Evolutionary conservation across 169 alveolate species (phyloP), one percentile per base, ranked within the genome.

Genomic region (Plasmodium chabaudi): DNA sequence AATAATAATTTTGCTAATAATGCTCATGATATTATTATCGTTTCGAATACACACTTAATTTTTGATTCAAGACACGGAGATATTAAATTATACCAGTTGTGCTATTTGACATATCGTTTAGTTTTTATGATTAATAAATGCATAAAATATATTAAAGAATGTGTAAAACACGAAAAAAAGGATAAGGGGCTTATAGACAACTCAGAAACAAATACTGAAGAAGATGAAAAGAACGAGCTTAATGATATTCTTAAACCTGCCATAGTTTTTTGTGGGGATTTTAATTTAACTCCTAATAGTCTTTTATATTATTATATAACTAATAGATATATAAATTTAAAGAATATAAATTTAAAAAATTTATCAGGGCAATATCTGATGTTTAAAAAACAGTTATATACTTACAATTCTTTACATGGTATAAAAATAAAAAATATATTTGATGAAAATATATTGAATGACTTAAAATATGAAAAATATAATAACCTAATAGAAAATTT

Each of bases 331-430:
- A 93, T 88, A 44, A 93, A 87, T 55, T 82, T 94, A 57, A 89
- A 89, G 42, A 86, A 94, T 70, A 68, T 89, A 51, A 84, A 92
- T 72, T 86, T 84, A 39, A 89, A 86, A 61, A 60, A 63, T 13
- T 42, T 94, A 17, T 94, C 96, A 10, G 96, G 96, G 0, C 96
- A 94, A 79, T 92, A 94, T 51, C 79, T 94, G 56, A 94, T 94
- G 96, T 92, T 87, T 63, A 93, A 94, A 34, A 77, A 87, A 46
- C 70, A 91, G 61, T 94, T 34, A 59, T 79, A 79, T 57, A 56
- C 53, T 34, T 25, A 69, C 55, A 79, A 56, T 47, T 79, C 51
- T 69, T 67, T 65, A 9, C 51, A 65, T 1, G 89, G 89, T 39
- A 64, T 9, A 17, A 61, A 79, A 67, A 79, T 79, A 34, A 79